Evolutionary conservation across 2,329 filamentous ascomycete species (phyloP), one percentile per base, ranked within the genome.

Genomic region (Sodiomyces alkalinus): DNA sequence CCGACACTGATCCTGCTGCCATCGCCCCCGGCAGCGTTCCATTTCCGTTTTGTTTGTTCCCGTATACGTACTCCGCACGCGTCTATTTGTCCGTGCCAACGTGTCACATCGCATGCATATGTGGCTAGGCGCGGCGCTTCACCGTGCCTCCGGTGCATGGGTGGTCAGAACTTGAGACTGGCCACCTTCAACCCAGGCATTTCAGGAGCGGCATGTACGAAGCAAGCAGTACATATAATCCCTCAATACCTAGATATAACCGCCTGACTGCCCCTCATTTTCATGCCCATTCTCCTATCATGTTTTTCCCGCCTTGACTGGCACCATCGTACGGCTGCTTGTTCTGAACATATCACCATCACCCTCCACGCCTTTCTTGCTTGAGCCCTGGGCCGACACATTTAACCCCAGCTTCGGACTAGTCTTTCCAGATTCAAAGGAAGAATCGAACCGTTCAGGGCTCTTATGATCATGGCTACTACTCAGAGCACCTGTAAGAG

Each of bases 401-500:
- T n/a, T n/a, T n/a, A n/a, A n/a, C n/a, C n/a, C n/a, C n/a, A n/a
- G n/a, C n/a, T n/a, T n/a, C n/a, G n/a, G n/a, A n/a, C n/a, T n/a
- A n/a, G n/a, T n/a, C n/a, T n/a, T n/a, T n/a, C n/a, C n/a, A n/a
- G n/a, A n/a, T n/a, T n/a, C n/a, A n/a, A n/a, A n/a, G n/a, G n/a
- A n/a, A n/a, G n/a, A n/a, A n/a, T n/a, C n/a, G n/a, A n/a, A n/a
- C n/a, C n/a, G n/a, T n/a, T n/a, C n/a, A n/a, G n/a, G n/a, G n/a
- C n/a, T n/a, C n/a, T n/a, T n/a, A n/a, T n/a, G n/a, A n/a, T n/a
- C n/a, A n/a, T n/a, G n/a, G n/a, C n/a, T n/a, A n/a, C n/a, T n/a
- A n/a, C n/a, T n/a, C n/a, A n/a, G n/a, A n/a, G n/a, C n/a, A n/a
- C 55, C 29, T 37, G 34, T 10, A 67, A 59, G 52, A 60, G 60